Evolutionary conservation across 306 rosid genomes (phyloP).

Genomic region (Nissolia schottii): DNA sequence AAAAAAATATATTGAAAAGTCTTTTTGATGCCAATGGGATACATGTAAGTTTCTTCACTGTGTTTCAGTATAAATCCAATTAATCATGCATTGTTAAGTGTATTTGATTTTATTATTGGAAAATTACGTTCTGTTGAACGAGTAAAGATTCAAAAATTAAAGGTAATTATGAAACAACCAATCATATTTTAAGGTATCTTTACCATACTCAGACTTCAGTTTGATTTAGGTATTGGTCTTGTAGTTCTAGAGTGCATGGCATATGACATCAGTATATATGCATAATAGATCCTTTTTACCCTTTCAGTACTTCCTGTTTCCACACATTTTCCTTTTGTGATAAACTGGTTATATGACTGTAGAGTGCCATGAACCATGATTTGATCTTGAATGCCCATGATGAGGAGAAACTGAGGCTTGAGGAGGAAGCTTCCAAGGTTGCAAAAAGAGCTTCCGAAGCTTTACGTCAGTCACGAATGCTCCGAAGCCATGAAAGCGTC

Average conservation of each 20-base stretch:
- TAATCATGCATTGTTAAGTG: slow-evolving; percentile 1
- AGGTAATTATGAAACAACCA: slow-evolving; percentile 5
- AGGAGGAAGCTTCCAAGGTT: slow-evolving; percentile 87
- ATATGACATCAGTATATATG: neutral
- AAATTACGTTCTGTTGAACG: neutral
- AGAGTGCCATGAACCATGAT: slow-evolving; percentile 97
- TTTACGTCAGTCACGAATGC: slow-evolving; percentile 76
- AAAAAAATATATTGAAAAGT: slow-evolving; percentile 65
- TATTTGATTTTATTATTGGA: slow-evolving; percentile 7
- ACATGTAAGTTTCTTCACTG: slow-evolving; percentile 61
- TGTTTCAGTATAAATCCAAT: slow-evolving; percentile 15
- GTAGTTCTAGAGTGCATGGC: neutral
- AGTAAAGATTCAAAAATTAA: slow-evolving; percentile 7
- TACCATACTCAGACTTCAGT: neutral
- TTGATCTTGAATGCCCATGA: slow-evolving; percentile 80
- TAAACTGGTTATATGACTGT: slow-evolving; percentile 17
- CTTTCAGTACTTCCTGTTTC: neutral
- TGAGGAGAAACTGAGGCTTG: slow-evolving; percentile 82
- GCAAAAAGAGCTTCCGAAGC: slow-evolving; percentile 98
- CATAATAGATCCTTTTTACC: neutral
- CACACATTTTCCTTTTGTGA: slow-evolving; percentile 6
- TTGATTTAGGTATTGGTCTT: slow-evolving; percentile 9
- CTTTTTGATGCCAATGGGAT: slow-evolving; percentile 83
- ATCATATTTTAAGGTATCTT: slow-evolving; percentile 6
- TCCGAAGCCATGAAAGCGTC: slow-evolving; percentile 64